A percentile compares a stretch with the other conserved stretches of the same genome.
These are phyloP conservation scores for Fraxinus dipetala DNA, from an alignment of 305 asterid species.

Conservation along the genomic window DNA sequence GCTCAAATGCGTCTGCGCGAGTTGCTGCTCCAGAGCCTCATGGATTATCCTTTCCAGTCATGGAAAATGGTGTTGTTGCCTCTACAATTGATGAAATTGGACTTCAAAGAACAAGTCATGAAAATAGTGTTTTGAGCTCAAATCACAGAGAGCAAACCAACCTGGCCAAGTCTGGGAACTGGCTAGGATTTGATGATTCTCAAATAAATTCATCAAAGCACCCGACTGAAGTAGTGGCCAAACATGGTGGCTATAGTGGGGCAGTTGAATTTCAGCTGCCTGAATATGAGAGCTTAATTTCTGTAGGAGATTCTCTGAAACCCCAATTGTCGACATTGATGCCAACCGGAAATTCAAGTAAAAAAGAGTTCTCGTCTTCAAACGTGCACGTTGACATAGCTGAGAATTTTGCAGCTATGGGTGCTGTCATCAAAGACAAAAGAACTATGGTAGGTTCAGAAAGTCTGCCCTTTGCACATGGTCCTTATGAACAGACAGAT, in stretches of 20 bases:
- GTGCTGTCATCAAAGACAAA: slow-evolving; percentile 44
- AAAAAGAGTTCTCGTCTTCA: slow-evolving; percentile 33
- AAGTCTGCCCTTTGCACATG: slow-evolving; percentile 40
- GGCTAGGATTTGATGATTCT: slow-evolving; percentile 53
- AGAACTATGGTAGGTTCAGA: slow-evolving; percentile 46
- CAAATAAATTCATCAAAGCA: slow-evolving; percentile 38
- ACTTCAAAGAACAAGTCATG: slow-evolving; percentile 33
- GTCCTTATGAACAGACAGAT: slow-evolving; percentile 50
- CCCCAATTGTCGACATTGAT: slow-evolving; percentile 34
- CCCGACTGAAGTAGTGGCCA: slow-evolving; percentile 34
- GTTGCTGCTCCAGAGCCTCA: slow-evolving; percentile 40
- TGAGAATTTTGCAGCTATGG: slow-evolving; percentile 59
- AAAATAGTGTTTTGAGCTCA: slow-evolving; percentile 29
- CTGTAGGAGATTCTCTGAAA: slow-evolving; percentile 39
- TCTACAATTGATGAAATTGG: slow-evolving; percentile 34
- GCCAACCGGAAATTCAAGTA: slow-evolving; percentile 43
- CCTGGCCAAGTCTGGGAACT: slow-evolving; percentile 45
- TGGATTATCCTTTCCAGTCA: slow-evolving; percentile 42
- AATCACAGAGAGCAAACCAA: slow-evolving; percentile 41
- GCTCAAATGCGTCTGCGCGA: slow-evolving; percentile 45
- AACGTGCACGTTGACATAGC: slow-evolving; percentile 20
- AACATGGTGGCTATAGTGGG: slow-evolving; percentile 40
- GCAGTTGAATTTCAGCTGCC: slow-evolving; percentile 53
- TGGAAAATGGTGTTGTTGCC: slow-evolving; percentile 40
- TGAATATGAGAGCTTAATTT: slow-evolving; percentile 58